phyloP scores from a whole-genome alignment of 2,329 filamentous ascomycete species.

The Incumbomyces lentus region DNA sequence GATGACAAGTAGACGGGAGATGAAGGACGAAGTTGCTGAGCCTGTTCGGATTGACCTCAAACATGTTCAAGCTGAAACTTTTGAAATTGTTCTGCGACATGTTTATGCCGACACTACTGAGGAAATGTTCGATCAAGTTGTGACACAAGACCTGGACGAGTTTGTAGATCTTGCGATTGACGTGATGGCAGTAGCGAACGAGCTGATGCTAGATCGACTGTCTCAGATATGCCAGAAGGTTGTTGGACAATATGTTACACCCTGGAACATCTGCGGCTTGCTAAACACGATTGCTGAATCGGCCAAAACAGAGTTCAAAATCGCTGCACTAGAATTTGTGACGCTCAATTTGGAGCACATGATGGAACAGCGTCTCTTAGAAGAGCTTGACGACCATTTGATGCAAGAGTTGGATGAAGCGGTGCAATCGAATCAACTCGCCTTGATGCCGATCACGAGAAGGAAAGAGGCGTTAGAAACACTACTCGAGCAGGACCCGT shows the following conservation, averaged over 20 bases:
- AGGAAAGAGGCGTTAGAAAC: constrained; percentile 59
- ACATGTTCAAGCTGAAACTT: constrained; percentile 64
- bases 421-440: constrained; percentile 72
- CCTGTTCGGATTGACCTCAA: constrained; percentile 66
- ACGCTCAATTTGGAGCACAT: constrained; percentile 85
- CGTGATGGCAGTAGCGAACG: constrained; percentile 80
- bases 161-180: constrained; percentile 85
- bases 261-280: constrained; percentile 73
- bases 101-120: constrained; percentile 74
- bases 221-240: constrained; percentile 81
- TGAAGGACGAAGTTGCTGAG: constrained; percentile 33
- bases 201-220: constrained; percentile 86
- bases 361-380: constrained; percentile 73
- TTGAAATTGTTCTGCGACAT: constrained; percentile 67
- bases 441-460: constrained; percentile 64
- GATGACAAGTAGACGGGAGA: constrained; percentile 60
- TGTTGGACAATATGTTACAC: constrained; percentile 51
- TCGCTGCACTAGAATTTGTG: constrained; percentile 79
- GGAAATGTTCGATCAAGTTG: constrained; percentile 70
- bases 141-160: constrained; percentile 62
- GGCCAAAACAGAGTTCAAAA: constrained; percentile 74
- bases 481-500: constrained; percentile 35
- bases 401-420: constrained; percentile 67
- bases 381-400: constrained; percentile 77
- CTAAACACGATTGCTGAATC: constrained; percentile 80